Evolutionary conservation across 1,284 basidiomycete genomes (phyloP).

Genomic region (Amylostereum areolatum): DNA sequence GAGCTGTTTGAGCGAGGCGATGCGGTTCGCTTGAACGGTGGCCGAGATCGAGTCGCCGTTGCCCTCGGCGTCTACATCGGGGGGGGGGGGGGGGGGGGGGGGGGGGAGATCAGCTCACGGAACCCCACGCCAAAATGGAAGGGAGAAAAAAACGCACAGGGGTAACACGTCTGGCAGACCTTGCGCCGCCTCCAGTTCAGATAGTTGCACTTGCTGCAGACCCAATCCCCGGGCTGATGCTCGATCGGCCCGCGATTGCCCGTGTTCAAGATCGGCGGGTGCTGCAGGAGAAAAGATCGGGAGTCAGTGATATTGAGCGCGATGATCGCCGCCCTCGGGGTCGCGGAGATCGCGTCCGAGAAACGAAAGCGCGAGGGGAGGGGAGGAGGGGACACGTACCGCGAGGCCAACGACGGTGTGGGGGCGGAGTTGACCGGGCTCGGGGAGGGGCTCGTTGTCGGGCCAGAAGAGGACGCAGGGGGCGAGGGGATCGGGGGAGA

Average conservation of each 20-base stretch:
- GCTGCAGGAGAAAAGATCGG: constrained; percentile 29
- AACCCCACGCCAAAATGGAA: not conserved
- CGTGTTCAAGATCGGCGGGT: constrained; percentile 83
- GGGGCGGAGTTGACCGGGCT: constrained; percentile 70
- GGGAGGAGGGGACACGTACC: constrained; percentile 30
- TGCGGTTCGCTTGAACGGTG: constrained; percentile 76
- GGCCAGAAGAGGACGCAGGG: constrained; percentile 85
- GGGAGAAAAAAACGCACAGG: constrained; percentile 46
- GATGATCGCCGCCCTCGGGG: not conserved
- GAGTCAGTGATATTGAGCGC: constrained; percentile 6
- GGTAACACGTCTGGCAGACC: constrained; percentile 84
- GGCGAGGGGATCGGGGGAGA: constrained; percentile 59
- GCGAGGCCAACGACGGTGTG: constrained; percentile 42
- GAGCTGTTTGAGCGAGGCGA: constrained; percentile 65
- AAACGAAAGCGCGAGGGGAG: not conserved
- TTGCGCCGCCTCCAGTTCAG: constrained; percentile 82
- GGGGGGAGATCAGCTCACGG: too few species aligned
- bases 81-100: not conserved
- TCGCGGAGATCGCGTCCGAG: too few species aligned
- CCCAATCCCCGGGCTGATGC: constrained; percentile 88
- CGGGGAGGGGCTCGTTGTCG: constrained; percentile 75
- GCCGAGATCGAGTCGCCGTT: constrained; percentile 79
- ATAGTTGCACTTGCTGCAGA: constrained; percentile 79
- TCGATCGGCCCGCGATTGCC: constrained; percentile 83
- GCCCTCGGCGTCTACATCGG: constrained; percentile 63